Evolutionary conservation across 371 early-diverging fungal genomes (phyloP), one percentile per base, ranked within the genome.

Genomic region (Saksenaea vasiformis): DNA sequence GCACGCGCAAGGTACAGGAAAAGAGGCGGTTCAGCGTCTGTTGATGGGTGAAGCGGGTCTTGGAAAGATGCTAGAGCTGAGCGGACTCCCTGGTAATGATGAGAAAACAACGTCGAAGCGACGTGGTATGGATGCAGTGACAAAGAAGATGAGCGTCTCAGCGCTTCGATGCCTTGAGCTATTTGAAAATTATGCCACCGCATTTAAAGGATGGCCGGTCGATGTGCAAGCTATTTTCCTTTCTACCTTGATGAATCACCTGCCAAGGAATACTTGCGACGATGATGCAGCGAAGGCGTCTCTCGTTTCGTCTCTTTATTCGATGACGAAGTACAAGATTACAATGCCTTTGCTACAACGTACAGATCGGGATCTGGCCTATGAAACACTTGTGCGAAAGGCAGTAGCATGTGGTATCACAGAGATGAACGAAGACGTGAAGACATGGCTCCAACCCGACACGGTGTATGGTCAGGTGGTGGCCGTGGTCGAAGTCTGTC

Each of bases 51-150:
- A 80, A n/a, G 68, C 62, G 17, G 83, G 83, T 19, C 60, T 85
- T 2, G 87, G 80, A 13, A 69, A 76, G 28, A 61, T 87, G 3
- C 55, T 87, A 39, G 76, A 75, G 15, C 64, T 87, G 5, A 69
- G 77, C 22, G 85, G 85, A 8, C 54, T 87, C 19, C 61, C 56
- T 1, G 65, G n/a, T 13, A 28, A 56, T 11, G 58, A 60, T 5
- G 38, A 22, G 3, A 10, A 22, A 8, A 15, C 31, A 44, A 54
- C 35, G 34, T 54, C 34, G 17, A 78, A 72, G 43, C 81, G 85
- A 19, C 82, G 87, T 56, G 87, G 87, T 9, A 70, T 85, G 71
- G 81, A 74, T 43, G 77, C 85, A 2, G 71, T 87, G 1, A 77
- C 78, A 9, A 84, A 77, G 62, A 76, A 70, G 44, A 74, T 78